Evolutionary conservation across 2,329 filamentous ascomycete genomes (phyloP), one percentile per base, ranked within the genome.

Genomic region (Escovopsis sp.): DNA sequence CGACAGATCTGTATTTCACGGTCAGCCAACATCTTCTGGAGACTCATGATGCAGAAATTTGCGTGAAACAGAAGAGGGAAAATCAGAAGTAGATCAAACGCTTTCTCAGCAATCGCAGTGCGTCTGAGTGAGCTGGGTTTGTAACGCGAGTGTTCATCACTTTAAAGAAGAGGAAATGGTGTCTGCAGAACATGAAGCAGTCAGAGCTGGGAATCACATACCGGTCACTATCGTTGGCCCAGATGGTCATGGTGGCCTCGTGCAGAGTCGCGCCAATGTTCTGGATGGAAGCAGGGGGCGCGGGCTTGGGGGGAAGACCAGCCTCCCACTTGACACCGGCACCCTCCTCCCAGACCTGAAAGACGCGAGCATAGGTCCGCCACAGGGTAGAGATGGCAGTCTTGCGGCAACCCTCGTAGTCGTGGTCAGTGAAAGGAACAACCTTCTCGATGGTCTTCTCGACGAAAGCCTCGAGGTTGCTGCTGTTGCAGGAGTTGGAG

Each of bases 91-190:
- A 59, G 62, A 66, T 65, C 55, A 63, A 49, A 63, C 63, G 86
- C 70, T 66, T 93, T 91, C 80, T 80, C 85, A 86, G 83, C 86
- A 94, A 79, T 68, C 78, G 78, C 83, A 77, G 67, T 68, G 85
- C 80, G 81, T 96, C 83, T 85, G 85, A 94, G 88, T 95, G 89
- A 95, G 88, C 88, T 95, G 88, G 87, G 89, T 37, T 32, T 89
- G 76, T 89, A 88, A 88, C 85, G 85, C 79, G 77, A 69, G 70
- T 75, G 71, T 66, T 94, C 87, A 95, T 95, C 87, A 86, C 80
- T 56, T 65, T 59, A 60, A 57, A 41, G 51, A 48, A 41, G 43
- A 48, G 45, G 35, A 53, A 48, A 44, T 48, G 45, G 12, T 36
- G 43, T 48, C 45, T 44, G 43, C 41, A 46, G 9, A 9, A 9